phyloP scores from a whole-genome alignment of 2,329 filamentous ascomycete species.

The Ustilaginoidea virens region DNA sequence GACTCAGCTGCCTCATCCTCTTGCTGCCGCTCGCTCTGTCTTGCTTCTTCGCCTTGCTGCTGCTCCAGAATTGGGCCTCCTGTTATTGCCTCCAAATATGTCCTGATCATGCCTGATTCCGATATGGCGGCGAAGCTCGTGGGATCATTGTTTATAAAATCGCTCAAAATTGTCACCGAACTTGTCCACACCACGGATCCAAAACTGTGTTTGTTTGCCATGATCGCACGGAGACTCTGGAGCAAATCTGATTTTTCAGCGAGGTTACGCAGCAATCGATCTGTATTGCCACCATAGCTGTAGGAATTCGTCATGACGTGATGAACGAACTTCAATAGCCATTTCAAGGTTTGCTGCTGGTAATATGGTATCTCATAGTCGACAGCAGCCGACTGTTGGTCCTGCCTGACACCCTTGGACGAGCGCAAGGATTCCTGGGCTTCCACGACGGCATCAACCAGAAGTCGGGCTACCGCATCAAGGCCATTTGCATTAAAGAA shows the following conservation, averaged over 20 bases:
- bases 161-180: slow-evolving; percentile 78
- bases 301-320: slow-evolving; percentile 78
- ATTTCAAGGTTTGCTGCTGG: slow-evolving; percentile 84
- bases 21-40: slow-evolving; percentile 15
- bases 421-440: slow-evolving; percentile 50
- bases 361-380: slow-evolving; percentile 92
- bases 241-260: slow-evolving; percentile 86
- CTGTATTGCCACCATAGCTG: slow-evolving; percentile 61
- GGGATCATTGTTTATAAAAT: slow-evolving; percentile 97
- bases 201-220: slow-evolving; percentile 64
- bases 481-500: slow-evolving; percentile 73
- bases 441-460: slow-evolving; percentile 60
- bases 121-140: slow-evolving; percentile 94
- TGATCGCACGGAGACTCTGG: slow-evolving; percentile 61
- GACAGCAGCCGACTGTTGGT: slow-evolving; percentile 62
- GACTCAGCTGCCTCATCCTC: slow-evolving; percentile 21
- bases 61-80: slow-evolving; percentile 26
- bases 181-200: slow-evolving; percentile 94
- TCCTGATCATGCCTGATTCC: slow-evolving; percentile 80
- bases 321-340: slow-evolving; percentile 89
- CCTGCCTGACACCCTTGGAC: slow-evolving; percentile 54
- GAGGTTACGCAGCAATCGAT: slow-evolving; percentile 78
- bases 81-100: slow-evolving; percentile 70
- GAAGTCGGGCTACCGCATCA: slow-evolving; percentile 77
- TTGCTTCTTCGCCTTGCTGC: slow-evolving; percentile 13